A percentile compares a stretch with the other conserved stretches of the same genome.
These are phyloP conservation scores for Verticillium nubilum DNA, from an alignment of 2,329 filamentous ascomycete species.

Conservation along the genomic window DNA sequence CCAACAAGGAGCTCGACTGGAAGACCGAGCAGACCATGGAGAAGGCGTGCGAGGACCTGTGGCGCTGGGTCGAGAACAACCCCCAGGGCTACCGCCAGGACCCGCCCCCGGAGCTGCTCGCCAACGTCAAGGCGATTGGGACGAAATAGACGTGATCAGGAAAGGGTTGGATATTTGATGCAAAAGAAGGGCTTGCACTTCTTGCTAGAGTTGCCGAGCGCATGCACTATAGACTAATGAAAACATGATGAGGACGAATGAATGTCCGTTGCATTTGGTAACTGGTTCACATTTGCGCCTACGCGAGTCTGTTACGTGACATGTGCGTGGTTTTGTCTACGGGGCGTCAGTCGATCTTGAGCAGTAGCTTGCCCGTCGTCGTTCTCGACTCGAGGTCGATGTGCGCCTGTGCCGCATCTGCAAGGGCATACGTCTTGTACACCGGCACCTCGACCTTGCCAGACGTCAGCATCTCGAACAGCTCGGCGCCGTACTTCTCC, in stretches of 20 bases:
- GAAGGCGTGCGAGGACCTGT: conserved; percentile 88
- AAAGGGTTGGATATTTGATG: too few relatives aligned
- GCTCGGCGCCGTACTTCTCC: conserved; percentile 62
- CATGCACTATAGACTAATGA: background rate
- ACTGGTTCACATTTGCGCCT: background rate
- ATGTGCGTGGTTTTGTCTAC: background rate
- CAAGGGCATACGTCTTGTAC: conserved; percentile 71
- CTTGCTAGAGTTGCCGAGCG: background rate
- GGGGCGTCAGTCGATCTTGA: conserved; percentile 51
- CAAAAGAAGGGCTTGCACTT: too few relatives aligned
- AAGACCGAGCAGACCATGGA: conserved; percentile 87
- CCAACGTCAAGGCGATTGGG: conserved; percentile 42
- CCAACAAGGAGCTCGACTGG: conserved; percentile 87
- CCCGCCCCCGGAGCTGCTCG: conserved; percentile 77
- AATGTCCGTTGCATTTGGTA: background rate
- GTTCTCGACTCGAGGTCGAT: conserved; percentile 73
- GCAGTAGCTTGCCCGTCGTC: conserved; percentile 77
- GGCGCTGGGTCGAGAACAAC: conserved; percentile 97
- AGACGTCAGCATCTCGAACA: conserved; percentile 66
- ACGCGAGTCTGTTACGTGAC: background rate
- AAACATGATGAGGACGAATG: background rate
- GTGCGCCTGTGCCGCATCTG: conserved; percentile 68
- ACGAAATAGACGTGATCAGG: background rate
- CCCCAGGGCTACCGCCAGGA: conserved; percentile 90
- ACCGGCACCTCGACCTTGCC: conserved; percentile 68